A percentile compares a stretch with the other conserved stretches of the same genome.
phyloP scores from a whole-genome alignment of 2,329 filamentous ascomycete species.

The Cytospora schulzeri region DNA sequence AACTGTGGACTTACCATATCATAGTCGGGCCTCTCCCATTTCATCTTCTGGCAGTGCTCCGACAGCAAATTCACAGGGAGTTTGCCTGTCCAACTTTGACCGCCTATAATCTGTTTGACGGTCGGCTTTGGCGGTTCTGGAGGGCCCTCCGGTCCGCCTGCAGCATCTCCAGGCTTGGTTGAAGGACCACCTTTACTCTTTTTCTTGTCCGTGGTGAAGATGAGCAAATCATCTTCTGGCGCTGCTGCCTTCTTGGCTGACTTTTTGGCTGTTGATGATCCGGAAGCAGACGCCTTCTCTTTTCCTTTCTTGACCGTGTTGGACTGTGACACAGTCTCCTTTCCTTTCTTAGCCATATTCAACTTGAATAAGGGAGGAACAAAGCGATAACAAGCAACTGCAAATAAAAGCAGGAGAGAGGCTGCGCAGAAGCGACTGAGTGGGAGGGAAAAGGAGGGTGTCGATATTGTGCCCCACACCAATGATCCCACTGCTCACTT shows the following conservation, averaged over 20 bases:
- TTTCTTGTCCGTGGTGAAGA: constrained; percentile 61
- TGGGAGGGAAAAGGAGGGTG: neutral
- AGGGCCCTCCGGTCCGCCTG: constrained; percentile 32
- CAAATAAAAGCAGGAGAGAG: neutral
- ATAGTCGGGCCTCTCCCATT: constrained; percentile 94
- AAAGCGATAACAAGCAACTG: neutral
- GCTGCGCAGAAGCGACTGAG: neutral
- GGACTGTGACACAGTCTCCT: constrained; percentile 42
- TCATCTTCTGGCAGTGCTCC: constrained; percentile 93
- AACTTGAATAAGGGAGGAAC: neutral
- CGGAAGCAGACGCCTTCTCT: constrained; percentile 32
- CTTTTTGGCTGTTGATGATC: constrained; percentile 38
- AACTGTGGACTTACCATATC: constrained; percentile 61
- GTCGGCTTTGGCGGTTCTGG: constrained; percentile 61
- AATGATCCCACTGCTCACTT: neutral
- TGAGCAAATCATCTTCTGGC: constrained; percentile 55
- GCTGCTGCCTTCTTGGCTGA: constrained; percentile 30
- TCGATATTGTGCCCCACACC: neutral
- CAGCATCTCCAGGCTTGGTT: constrained; percentile 27
- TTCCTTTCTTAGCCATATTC: constrained; percentile 56
- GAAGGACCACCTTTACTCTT: constrained; percentile 40
- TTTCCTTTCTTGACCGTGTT: constrained; percentile 58
- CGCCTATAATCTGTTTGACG: constrained; percentile 83
- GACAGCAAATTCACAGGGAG: constrained; percentile 89
- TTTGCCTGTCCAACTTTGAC: constrained; percentile 96